These are phyloP conservation scores for Coleophoma crateriformis DNA, from an alignment of 2,329 filamentous ascomycete species.

Conservation along the genomic window DNA sequence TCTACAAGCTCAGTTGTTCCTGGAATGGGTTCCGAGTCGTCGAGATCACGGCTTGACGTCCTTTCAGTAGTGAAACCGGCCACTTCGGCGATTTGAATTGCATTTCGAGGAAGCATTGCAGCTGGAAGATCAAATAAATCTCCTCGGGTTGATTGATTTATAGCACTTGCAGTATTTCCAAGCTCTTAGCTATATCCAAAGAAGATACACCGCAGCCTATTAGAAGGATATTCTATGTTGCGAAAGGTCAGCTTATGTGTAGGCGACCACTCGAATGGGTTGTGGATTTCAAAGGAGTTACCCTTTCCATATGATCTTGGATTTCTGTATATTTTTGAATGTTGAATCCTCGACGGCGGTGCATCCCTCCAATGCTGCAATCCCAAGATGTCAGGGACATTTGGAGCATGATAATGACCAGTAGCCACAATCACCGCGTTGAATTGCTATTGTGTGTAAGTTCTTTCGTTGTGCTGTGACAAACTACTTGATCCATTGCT, in stretches of 20 bases:
- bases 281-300: no score
- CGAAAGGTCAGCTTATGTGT: no score
- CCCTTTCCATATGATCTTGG: slow-evolving; percentile 49
- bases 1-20: slow-evolving; percentile 35
- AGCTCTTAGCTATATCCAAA: slow-evolving; percentile 22
- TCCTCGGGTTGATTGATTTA: slow-evolving; percentile 20
- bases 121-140: slow-evolving; percentile 17
- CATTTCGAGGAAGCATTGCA: slow-evolving; percentile 10
- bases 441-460: slow-evolving; percentile 32
- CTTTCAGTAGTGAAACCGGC: slow-evolving; percentile 1
- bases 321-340: slow-evolving; percentile 68
- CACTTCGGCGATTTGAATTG: slow-evolving; percentile 13
- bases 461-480: not conserved
- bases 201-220: slow-evolving; percentile 51
- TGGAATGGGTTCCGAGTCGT: not conserved
- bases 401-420: slow-evolving; percentile 62
- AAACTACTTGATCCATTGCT: slow-evolving; percentile 6
- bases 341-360: slow-evolving; percentile 49
- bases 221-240: slow-evolving; percentile 34
- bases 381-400: slow-evolving; percentile 54
- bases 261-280: no score
- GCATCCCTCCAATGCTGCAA: slow-evolving; percentile 48
- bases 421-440: slow-evolving; percentile 62
- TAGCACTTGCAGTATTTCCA: slow-evolving; percentile 11
- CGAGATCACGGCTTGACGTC: not conserved